Evolutionary conservation across 306 rosid genomes (phyloP).

Genomic region (Trifolium fragiferum): DNA sequence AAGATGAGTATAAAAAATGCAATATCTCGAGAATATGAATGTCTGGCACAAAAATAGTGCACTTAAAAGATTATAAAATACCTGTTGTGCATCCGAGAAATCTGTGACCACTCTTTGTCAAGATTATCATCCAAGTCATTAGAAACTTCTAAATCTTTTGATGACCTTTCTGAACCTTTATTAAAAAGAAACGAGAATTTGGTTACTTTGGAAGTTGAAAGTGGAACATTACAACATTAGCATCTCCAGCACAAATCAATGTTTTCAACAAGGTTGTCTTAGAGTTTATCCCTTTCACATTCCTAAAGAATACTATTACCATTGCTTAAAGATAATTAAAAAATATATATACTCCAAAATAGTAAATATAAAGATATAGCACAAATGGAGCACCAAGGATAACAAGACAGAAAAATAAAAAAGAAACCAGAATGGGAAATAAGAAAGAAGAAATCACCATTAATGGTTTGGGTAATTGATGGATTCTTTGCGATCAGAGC

Average conservation of each 20-base stretch:
- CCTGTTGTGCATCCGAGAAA: slow-evolving; percentile 71
- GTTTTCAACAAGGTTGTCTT: slow-evolving; percentile 2
- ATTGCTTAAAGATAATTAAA: too few relatives aligned
- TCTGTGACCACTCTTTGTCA: slow-evolving; percentile 76
- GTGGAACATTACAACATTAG: background rate
- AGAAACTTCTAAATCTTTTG: slow-evolving; percentile 53
- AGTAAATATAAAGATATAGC: slow-evolving; percentile 16
- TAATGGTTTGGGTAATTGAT: slow-evolving; percentile 56
- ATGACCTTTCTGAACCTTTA: slow-evolving; percentile 50
- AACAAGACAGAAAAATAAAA: slow-evolving; percentile 17
- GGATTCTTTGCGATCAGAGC: slow-evolving; percentile 74
- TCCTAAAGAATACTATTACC: background rate
- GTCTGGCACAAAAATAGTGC: slow-evolving; percentile 28
- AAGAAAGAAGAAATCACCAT: slow-evolving; percentile 51
- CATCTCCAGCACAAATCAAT: slow-evolving; percentile 8
- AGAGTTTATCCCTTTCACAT: slow-evolving; percentile 4
- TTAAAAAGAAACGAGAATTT: slow-evolving; percentile 31
- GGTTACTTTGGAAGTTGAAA: slow-evolving; percentile 21
- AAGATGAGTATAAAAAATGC: slow-evolving; percentile 18
- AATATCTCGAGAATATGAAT: slow-evolving; percentile 4
- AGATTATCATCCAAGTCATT: slow-evolving; percentile 46
- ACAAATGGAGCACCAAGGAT: slow-evolving; percentile 15
- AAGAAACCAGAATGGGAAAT: slow-evolving; percentile 24
- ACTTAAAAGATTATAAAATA: slow-evolving; percentile 40
- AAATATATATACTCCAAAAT: too few relatives aligned